Conservation (phyloP, 2,329 filamentous ascomycete species). For the Fusarium chlamydosporum region DNA sequence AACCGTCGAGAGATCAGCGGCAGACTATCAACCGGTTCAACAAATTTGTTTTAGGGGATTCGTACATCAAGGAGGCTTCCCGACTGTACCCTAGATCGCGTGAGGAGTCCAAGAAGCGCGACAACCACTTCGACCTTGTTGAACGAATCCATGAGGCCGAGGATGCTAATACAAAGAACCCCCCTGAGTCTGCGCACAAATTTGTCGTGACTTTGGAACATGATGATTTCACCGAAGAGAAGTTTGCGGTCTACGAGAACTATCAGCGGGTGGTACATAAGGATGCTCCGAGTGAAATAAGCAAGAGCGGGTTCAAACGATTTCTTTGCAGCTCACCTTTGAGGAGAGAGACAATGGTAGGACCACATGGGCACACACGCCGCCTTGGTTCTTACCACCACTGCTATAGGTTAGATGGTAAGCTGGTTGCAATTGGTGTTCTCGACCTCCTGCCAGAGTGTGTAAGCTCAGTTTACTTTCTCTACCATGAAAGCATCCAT, state of each 20-base stretch:
- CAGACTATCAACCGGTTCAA: conserved; percentile 84
- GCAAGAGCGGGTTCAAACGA: conserved; percentile 72
- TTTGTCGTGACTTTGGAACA: conserved; percentile 79
- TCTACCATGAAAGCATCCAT: conserved; percentile 83
- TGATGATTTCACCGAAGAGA: conserved; percentile 80
- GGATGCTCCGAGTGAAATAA: conserved; percentile 72
- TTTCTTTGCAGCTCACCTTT: conserved; percentile 83
- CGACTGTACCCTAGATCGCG: conserved; percentile 76
- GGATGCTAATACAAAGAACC: conserved; percentile 64
- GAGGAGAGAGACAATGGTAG: conserved; percentile 59
- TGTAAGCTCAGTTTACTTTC: conserved; percentile 86
- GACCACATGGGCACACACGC: conserved; percentile 65
- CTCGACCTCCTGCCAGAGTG: conserved; percentile 82
- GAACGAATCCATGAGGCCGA: conserved; percentile 80
- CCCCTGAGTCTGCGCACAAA: conserved; percentile 75
- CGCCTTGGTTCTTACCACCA: conserved; percentile 83
- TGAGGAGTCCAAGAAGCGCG: conserved; percentile 73
- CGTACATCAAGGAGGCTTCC: conserved; percentile 74
- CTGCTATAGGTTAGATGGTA: conserved; percentile 83
- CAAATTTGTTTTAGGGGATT: conserved; percentile 75
- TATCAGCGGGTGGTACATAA: conserved; percentile 82
- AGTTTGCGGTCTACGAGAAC: conserved; percentile 78
- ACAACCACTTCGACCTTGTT: conserved; percentile 76
- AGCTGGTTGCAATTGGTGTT: conserved; percentile 81
- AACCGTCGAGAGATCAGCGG: conserved; percentile 78